Evolutionary conservation across 805 yeast species (phyloP).

Genomic region (Suhomyces prunicola): DNA sequence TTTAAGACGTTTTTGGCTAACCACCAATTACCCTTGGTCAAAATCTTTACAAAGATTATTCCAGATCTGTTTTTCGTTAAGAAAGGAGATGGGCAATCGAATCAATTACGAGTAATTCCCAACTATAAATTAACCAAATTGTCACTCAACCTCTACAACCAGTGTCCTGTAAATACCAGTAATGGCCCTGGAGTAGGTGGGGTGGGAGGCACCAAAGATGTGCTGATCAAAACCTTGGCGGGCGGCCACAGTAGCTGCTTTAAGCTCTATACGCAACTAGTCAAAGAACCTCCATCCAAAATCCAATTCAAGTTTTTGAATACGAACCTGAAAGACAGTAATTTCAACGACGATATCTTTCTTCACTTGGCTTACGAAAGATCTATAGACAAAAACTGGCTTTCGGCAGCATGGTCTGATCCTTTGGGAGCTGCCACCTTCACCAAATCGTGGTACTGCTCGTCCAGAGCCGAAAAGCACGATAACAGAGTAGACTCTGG

Average conservation of each 20-base stretch:
- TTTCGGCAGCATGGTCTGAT: conserved; percentile 86
- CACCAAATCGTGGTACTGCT: conserved; percentile 63
- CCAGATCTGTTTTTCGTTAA: conserved; percentile 29
- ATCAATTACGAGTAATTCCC: conserved; percentile 25
- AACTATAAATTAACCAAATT: conserved; percentile 39
- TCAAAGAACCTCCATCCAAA: conserved; percentile 35
- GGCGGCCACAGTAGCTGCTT: not conserved
- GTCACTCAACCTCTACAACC: conserved; percentile 56
- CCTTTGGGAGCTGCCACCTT: conserved; percentile 66
- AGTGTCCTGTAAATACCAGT: conserved; percentile 38
- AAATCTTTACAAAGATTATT: conserved; percentile 35
- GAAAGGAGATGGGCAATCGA: conserved; percentile 12
- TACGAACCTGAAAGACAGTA: conserved; percentile 16
- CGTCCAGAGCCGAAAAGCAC: not conserved
- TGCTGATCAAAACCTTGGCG: not conserved
- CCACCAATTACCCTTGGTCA: conserved; percentile 41
- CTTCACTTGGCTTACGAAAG: conserved; percentile 85
- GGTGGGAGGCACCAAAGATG: not conserved
- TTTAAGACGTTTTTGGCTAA: conserved; percentile 38
- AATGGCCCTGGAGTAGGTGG: not conserved
- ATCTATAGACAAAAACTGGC: conserved; percentile 78
- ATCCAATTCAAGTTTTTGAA: conserved; percentile 36
- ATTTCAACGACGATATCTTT: conserved; percentile 61
- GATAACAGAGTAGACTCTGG: conserved; percentile 15
- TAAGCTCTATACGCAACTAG: conserved; percentile 29